Percentiles rank a stretch among this genome's conserved stretches.
Conservation (phyloP, 495 filamentous ascomycete genomes). For the Penicillium riverlandense region DNA sequence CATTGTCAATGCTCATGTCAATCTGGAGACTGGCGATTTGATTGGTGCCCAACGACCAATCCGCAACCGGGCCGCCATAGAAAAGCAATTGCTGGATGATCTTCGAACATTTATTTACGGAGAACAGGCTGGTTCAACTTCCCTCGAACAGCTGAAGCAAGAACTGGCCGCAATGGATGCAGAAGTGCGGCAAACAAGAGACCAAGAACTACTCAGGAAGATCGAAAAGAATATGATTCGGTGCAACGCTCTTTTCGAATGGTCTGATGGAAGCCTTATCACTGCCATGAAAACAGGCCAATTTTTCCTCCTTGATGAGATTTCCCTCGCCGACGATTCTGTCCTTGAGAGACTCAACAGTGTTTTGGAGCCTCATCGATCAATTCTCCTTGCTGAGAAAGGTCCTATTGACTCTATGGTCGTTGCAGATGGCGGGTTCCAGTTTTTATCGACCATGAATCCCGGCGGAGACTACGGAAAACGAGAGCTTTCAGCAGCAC, state of each 20-base stretch:
- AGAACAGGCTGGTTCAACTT: slow-evolving; percentile 17
- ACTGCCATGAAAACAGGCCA: slow-evolving; percentile 85
- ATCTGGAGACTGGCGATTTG: slow-evolving; percentile 92
- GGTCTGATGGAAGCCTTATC: slow-evolving; percentile 92
- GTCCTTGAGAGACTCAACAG: slow-evolving; percentile 95
- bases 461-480: slow-evolving; percentile 98
- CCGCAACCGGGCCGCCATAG: slow-evolving; percentile 67
- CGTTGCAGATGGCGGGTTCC: slow-evolving; percentile 72
- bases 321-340: slow-evolving; percentile 95
- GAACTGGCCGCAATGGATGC: slow-evolving; percentile 35
- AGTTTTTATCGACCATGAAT: slow-evolving; percentile 98
- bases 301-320: slow-evolving; percentile 94
- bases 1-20: slow-evolving; percentile 95
- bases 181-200: slow-evolving; percentile 34
- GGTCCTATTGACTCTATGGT: slow-evolving; percentile 75
- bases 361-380: slow-evolving; percentile 84
- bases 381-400: slow-evolving; percentile 88
- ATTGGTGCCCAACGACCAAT: slow-evolving; percentile 93
- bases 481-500: slow-evolving; percentile 87
- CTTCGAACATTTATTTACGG: slow-evolving; percentile 41
- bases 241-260: slow-evolving; percentile 84
- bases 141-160: slow-evolving; percentile 39
- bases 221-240: slow-evolving; percentile 56
- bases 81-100: slow-evolving; percentile 57
- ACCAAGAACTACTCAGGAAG: slow-evolving; percentile 36